Base-by-base conservation (phyloP, 805 yeast genomes). In the Sugiyamaella lignohabitans region DNA sequence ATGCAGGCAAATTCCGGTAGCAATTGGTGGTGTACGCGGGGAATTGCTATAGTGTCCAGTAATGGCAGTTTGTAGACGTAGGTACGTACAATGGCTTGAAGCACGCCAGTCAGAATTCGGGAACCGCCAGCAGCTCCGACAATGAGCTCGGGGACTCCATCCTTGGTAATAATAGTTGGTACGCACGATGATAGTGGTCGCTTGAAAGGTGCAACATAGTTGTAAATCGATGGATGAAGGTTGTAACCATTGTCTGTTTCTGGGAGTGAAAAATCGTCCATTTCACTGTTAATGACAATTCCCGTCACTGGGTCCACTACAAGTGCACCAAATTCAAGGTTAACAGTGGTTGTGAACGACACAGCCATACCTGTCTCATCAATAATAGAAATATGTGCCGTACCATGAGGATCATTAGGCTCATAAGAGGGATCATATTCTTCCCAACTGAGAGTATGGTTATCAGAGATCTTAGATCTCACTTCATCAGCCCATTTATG, bases 61-160 rank as follows among this genome's bases (percentile, higher is more conserved):
- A 88, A 60, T 1, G 80, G 72, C 67, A 78, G 60, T 1, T 73
- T 64, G 58, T 79, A 76, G 60, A 77, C 78, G 52, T 81, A 79
- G 2, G 70, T 67, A 45, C 96, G 68, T 1, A 85, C 72, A 16
- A 91, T 74, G 0, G 91, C 88, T 61, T 88, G 93, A 47, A 91
- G 74, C 3, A 91, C 79, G 1, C 94, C 78, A 0, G 96, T 86
- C 11, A 84, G 72, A 43, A 91, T 91, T 46, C 93, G 70, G 4
- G 93, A 82, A 0, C 98, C 98, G 6, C 98, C 98, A 1, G 97
- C 94, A 0, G 96, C 93, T 0, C 97, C 98, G 49, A 91, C 74
- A 3, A 84, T 76, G 21, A 85, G 60, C 54, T 82, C 88, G 0
- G 84, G 79, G 21, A 54, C 47, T 14, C 54, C 59, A 4, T 63